Percentiles rank a stretch among this genome's conserved stretches.
phyloP scores from a whole-genome alignment of 441 rosid genomes.

The Populus hybrid region DNA sequence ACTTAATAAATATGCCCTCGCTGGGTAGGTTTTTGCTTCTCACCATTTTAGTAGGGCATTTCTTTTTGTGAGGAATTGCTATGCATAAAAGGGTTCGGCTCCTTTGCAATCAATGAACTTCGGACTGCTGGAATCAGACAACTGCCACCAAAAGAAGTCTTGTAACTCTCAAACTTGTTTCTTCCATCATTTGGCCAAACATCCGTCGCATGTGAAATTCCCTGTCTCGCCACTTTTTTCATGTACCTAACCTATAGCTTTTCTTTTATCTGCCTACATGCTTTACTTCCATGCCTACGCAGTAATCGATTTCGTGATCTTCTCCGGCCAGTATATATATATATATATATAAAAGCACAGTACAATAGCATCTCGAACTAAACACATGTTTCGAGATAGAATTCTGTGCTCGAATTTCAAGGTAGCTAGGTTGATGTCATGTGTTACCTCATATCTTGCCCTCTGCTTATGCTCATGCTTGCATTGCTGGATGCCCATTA shows the following conservation, averaged over 20 bases:
- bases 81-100: neutral
- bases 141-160: neutral
- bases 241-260: neutral
- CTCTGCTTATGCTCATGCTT: neutral
- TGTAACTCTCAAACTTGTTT: neutral
- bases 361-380: too few relatives aligned
- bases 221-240: neutral
- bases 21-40: too few relatives aligned
- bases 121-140: conserved; percentile 9
- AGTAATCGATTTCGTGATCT: neutral
- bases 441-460: neutral
- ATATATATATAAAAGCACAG: neutral
- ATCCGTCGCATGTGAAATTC: neutral
- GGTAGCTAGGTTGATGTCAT: neutral
- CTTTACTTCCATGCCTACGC: neutral
- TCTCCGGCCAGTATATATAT: neutral
- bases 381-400: neutral
- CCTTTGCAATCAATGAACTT: conserved; percentile 1
- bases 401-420: neutral
- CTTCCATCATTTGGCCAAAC: neutral
- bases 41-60: too few relatives aligned
- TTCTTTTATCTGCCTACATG: neutral
- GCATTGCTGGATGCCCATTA: neutral
- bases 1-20: too few relatives aligned
- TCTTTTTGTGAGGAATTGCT: neutral